Evolutionary conservation across 2,329 filamentous ascomycete species (phyloP), one percentile per base, ranked within the genome.

Genomic region (Penicillium glabrum): DNA sequence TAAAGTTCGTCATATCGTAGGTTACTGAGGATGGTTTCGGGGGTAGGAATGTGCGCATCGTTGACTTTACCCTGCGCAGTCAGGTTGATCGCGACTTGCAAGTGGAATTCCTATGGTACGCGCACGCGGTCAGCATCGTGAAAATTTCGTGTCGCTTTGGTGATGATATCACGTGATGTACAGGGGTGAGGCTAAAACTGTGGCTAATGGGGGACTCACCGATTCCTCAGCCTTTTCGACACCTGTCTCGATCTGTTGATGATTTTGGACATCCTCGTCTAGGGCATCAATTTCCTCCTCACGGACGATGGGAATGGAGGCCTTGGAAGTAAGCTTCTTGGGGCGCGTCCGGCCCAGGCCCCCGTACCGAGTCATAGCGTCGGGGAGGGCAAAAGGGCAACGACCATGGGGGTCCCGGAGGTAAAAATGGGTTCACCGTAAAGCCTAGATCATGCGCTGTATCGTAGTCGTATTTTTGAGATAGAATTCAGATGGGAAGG

Each of bases 181-280:
- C 66, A 73, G 69, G 71, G 70, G 68, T 71, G 63, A 61, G 61
- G 60, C 64, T 66, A 67, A 67, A 65, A 63, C 61, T 62, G 66
- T 64, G 58, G 58, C 65, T 65, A 66, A 68, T 66, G 72, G 66
- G 64, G 71, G 67, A 90, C 92, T 86, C 79, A 97, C 95, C 80
- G 93, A 93, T 86, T 98, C 93, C 79, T 99, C 95, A 64, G 88
- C 90, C 75, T 96, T 93, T 78, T 99, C 95, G 69, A 99, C 95
- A 77, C 95, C 95, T 65, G 93, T 97, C 73, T 95, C 92, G 73
- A 97, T 91, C 71, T 88, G 91, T 79, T 83, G 86, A 81, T 85
- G 90, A 74, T 89, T 89, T 67, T 93, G 87, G 69, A 90, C 86
- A 65, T 88, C 86, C 78, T 96, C 91, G 76, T 97, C 96, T 77